Evolutionary conservation across 805 yeast species (phyloP).

Genomic region (Starmerella kuoi): DNA sequence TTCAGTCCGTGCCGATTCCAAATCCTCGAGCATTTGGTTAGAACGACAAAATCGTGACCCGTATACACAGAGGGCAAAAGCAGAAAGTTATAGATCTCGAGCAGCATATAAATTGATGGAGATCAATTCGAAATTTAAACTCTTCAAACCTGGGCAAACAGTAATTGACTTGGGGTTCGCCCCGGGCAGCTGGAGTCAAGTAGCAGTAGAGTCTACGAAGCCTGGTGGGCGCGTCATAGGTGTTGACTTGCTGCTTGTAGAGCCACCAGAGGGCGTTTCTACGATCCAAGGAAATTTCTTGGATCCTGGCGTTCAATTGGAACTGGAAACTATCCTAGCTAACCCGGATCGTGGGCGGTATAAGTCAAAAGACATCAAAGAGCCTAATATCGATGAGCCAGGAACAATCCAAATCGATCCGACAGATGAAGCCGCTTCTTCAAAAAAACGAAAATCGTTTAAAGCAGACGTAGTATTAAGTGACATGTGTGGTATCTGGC

Average conservation of each 20-base stretch:
- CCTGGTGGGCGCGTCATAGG: conserved; percentile 55
- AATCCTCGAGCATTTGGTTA: conserved; percentile 61
- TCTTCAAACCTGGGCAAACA: conserved; percentile 45
- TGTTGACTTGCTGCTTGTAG: conserved; percentile 65
- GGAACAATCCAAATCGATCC: background rate
- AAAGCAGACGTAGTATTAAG: conserved; percentile 54
- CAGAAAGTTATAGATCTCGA: conserved; percentile 54
- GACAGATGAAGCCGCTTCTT: background rate
- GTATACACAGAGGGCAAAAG: conserved; percentile 55
- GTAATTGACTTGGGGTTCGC: conserved; percentile 82
- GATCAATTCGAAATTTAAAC: conserved; percentile 47
- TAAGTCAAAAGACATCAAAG: conserved; percentile 1
- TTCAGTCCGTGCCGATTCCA: background rate
- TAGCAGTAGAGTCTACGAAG: conserved; percentile 45
- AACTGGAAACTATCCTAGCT: conserved; percentile 24
- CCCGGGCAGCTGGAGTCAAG: conserved; percentile 93
- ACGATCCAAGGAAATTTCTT: conserved; percentile 82
- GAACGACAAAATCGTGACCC: conserved; percentile 54
- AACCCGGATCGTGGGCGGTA: conserved; percentile 24
- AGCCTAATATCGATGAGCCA: conserved; percentile 10
- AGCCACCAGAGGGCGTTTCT: conserved; percentile 71
- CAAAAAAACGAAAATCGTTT: background rate
- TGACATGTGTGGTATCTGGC: conserved; percentile 64
- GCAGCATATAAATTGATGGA: conserved; percentile 86
- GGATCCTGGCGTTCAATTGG: conserved; percentile 34